Conservation (phyloP, 805 yeast species). For the Myxozyma geophila region DNA sequence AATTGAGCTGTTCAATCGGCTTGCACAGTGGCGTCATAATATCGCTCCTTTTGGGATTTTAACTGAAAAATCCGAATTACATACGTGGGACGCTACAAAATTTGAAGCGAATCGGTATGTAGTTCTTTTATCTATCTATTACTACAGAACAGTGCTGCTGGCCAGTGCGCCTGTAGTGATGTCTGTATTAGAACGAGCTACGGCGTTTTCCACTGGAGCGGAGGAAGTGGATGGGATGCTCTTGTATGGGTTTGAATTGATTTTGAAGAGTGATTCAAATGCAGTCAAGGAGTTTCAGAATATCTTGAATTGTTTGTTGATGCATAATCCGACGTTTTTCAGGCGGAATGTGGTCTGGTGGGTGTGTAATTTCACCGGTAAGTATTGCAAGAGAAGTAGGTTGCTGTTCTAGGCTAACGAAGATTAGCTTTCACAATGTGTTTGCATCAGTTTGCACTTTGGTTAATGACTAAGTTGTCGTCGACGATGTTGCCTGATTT, state of each 20-base stretch:
- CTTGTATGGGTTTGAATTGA: background rate
- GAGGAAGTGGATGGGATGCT: background rate
- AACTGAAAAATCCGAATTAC: background rate
- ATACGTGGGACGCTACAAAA: background rate
- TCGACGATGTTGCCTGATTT: background rate
- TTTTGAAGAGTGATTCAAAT: background rate
- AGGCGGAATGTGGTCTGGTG: background rate
- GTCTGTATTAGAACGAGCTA: background rate
- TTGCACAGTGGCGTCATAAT: background rate
- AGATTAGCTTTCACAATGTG: background rate
- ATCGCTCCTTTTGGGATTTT: background rate
- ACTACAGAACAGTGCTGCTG: background rate
- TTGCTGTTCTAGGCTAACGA: background rate
- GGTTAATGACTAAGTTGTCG: background rate
- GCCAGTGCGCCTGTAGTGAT: background rate
- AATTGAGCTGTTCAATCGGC: background rate
- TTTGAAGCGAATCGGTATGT: background rate
- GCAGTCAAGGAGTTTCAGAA: background rate
- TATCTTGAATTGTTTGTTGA: background rate
- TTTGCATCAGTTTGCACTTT: background rate
- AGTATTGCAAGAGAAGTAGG: background rate
- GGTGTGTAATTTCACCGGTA: slow-evolving; percentile 2
- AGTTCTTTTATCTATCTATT: background rate
- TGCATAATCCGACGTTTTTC: background rate
- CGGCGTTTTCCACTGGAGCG: no score